A percentile compares a stretch with the other conserved stretches of the same genome.
phyloP scores from a whole-genome alignment of 352 stramenopile genomes.

The Pythium sp. region DNA sequence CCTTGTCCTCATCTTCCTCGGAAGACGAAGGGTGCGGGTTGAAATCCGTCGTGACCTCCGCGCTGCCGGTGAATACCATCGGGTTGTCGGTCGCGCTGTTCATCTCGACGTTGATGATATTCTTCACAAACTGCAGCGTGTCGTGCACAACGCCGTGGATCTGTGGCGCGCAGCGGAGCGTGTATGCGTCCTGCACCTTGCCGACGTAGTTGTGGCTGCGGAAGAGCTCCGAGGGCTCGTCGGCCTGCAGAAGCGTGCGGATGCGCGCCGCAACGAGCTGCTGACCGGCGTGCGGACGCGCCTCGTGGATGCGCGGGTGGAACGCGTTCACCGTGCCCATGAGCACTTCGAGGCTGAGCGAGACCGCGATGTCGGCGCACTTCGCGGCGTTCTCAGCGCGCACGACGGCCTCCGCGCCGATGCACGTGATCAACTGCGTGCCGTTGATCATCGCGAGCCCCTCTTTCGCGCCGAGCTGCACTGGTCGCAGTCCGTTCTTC shows the following conservation, averaged over 20 bases:
- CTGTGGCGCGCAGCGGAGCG: constrained; percentile 84
- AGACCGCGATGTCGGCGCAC: constrained; percentile 77
- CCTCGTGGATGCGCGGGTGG: constrained; percentile 86
- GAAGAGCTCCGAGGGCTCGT: constrained; percentile 82
- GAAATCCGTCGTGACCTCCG: constrained; percentile 65
- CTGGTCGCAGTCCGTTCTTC: constrained; percentile 64
- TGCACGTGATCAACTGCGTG: constrained; percentile 87
- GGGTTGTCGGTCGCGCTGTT: constrained; percentile 90
- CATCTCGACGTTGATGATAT: constrained; percentile 87
- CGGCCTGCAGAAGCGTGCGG: constrained; percentile 73
- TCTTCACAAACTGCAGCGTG: constrained; percentile 84
- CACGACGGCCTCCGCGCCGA: constrained; percentile 77
- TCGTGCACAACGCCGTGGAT: constrained; percentile 88
- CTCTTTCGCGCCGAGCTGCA: constrained; percentile 86
- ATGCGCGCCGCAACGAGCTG: constrained; percentile 76
- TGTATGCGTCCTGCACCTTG: constrained; percentile 90
- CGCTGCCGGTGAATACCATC: constrained; percentile 82
- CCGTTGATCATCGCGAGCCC: constrained; percentile 91
- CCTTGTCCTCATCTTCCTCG: constrained; percentile 16
- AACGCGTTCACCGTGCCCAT: constrained; percentile 88
- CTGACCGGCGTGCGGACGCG: constrained; percentile 78
- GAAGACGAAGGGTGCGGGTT: constrained; percentile 25
- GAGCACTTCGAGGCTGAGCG: constrained; percentile 83
- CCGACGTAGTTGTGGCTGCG: constrained; percentile 85
- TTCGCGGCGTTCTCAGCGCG: constrained; percentile 73